Percentiles rank a stretch among this genome's conserved stretches.
These are phyloP conservation scores for Hymenoscyphus fructigenus DNA, from an alignment of 2,329 filamentous ascomycete genomes.

Conservation along the genomic window DNA sequence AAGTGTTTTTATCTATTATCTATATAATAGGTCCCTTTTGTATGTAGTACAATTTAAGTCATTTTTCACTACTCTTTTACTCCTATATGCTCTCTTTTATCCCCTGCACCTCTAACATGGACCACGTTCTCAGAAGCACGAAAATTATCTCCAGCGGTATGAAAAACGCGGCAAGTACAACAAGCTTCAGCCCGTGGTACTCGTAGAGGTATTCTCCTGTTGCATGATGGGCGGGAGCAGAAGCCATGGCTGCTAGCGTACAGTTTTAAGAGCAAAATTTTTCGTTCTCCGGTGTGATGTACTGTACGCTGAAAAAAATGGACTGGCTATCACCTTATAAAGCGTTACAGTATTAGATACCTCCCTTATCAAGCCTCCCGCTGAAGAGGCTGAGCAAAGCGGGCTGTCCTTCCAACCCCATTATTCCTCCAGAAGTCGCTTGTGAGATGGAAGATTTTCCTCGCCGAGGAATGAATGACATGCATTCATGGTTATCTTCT, in stretches of 20 bases:
- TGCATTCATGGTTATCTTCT: no score
- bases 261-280: neutral
- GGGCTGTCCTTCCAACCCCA: neutral
- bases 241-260: neutral
- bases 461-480: no score
- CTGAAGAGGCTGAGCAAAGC: no score
- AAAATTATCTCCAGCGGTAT: neutral
- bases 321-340: neutral
- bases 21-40: no score
- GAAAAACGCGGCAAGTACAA: neutral
- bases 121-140: neutral
- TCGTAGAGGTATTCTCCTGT: neutral
- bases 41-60: no score
- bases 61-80: no score
- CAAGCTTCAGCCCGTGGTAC: slow-evolving; percentile 1
- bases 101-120: no score
- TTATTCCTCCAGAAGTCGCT: no score
- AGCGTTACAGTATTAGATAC: neutral
- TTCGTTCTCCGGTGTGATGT: neutral
- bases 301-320: neutral
- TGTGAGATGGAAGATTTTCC: no score
- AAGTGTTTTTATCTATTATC: no score
- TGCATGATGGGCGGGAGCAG: neutral
- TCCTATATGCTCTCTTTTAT: no score
- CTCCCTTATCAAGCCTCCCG: neutral